Percentiles rank a stretch among this genome's conserved stretches.
These are phyloP conservation scores for Saccharomyces hybrid DNA, from an alignment of 1,139 yeast species.

Conservation along the genomic window DNA sequence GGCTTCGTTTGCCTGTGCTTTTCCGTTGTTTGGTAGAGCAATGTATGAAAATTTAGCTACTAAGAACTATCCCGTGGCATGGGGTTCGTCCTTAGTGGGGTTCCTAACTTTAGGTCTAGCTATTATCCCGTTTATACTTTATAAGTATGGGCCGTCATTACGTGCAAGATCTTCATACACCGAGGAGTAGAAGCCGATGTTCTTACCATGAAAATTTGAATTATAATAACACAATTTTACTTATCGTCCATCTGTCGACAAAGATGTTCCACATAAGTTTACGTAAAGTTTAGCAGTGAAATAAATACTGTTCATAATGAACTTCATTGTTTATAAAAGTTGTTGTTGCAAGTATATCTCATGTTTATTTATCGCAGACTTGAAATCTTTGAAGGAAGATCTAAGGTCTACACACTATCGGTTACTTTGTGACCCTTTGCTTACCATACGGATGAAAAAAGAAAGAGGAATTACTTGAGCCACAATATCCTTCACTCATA, in stretches of 20 bases:
- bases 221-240: not conserved
- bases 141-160: constrained; percentile 45
- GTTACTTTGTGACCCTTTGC: no score
- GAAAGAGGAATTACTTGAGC: no score
- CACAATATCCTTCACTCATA: no score
- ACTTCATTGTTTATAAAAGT: not conserved
- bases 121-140: constrained; percentile 41
- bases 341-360: not conserved
- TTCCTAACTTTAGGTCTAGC: constrained; percentile 39
- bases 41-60: constrained; percentile 43
- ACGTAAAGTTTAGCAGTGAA: not conserved
- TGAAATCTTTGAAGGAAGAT: not conserved
- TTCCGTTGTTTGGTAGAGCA: constrained; percentile 52
- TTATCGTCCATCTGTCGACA: not conserved
- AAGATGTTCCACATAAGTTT: no score
- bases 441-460: no score
- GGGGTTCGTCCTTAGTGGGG: constrained; percentile 47
- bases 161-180: constrained; percentile 10
- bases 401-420: no score
- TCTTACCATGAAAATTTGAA: not conserved
- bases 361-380: not conserved
- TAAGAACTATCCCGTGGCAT: constrained; percentile 45
- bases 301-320: no score
- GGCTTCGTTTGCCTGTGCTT: constrained; percentile 39
- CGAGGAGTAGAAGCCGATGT: not conserved